Evolutionary conservation across 2,329 filamentous ascomycete genomes (phyloP).

Genomic region (Chaetomiaceae sp.): DNA sequence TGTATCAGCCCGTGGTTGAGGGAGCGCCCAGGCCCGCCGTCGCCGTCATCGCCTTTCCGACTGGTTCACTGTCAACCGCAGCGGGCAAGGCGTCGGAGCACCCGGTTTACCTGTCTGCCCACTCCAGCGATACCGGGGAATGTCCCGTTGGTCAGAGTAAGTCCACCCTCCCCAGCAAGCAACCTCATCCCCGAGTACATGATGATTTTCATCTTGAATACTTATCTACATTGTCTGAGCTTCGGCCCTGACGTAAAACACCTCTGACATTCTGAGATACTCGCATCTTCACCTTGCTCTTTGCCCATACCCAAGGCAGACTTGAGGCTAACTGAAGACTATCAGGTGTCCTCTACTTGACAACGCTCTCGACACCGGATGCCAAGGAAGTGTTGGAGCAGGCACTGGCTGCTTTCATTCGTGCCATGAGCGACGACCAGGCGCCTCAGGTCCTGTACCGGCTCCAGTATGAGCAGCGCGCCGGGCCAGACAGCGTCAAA

Average conservation of each 20-base stretch:
- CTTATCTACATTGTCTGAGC: constrained; percentile 99
- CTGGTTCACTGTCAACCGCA: constrained; percentile 39
- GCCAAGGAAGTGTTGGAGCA: constrained; percentile 37
- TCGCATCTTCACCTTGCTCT: constrained; percentile 21
- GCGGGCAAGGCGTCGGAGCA: constrained; percentile 35
- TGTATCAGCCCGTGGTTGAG: constrained; percentile 71
- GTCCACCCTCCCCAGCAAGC: constrained; percentile 39
- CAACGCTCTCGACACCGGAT: constrained; percentile 33
- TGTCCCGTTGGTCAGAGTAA: constrained; percentile 87
- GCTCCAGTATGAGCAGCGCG: constrained; percentile 52
- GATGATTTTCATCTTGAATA: constrained; percentile 85
- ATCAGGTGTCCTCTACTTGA: constrained; percentile 39
- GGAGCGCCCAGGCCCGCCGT: constrained; percentile 72
- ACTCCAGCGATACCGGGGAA: constrained; percentile 89
- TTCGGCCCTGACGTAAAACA: constrained; percentile 75
- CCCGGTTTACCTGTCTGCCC: constrained; percentile 61
- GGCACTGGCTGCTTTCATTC: constrained; percentile 42
- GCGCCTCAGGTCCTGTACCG: constrained; percentile 42
- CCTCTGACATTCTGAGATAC: constrained; percentile 86
- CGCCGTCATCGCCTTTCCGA: constrained; percentile 63
- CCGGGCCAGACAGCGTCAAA: constrained; percentile 26
- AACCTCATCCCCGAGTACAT: constrained; percentile 46
- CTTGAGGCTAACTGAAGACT: constrained; percentile 32
- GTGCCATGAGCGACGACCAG: constrained; percentile 28
- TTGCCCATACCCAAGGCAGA: constrained; percentile 15